phyloP scores from a whole-genome alignment of 2,329 filamentous ascomycete genomes.

The Pochonia chlamydosporia region DNA sequence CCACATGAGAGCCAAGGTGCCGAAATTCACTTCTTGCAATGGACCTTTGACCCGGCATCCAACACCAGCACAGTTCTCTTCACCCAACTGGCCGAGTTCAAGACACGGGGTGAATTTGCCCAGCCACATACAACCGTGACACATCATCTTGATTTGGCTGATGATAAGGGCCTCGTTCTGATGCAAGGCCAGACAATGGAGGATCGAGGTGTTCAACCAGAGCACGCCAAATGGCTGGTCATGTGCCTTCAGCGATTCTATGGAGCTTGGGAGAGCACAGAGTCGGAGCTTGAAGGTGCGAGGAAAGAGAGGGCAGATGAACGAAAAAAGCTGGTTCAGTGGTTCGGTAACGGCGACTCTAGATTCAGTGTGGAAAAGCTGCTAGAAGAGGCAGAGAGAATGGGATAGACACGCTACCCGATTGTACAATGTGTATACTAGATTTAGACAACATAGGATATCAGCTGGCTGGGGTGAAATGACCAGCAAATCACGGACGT shows the following conservation, averaged over 20 bases:
- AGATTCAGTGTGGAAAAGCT: slow-evolving; percentile 79
- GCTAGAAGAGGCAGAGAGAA: slow-evolving; percentile 82
- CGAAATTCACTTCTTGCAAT: slow-evolving; percentile 95
- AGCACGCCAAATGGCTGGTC: slow-evolving; percentile 83
- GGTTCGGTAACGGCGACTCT: slow-evolving; percentile 74
- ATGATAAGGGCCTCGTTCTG: slow-evolving; percentile 71
- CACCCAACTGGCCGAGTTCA: slow-evolving; percentile 90
- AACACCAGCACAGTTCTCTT: slow-evolving; percentile 76
- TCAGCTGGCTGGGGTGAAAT: neutral
- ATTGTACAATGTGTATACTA: neutral
- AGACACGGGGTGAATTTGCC: slow-evolving; percentile 81
- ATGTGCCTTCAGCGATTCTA: slow-evolving; percentile 97
- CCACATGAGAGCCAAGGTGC: slow-evolving; percentile 64
- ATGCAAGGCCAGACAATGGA: slow-evolving; percentile 79
- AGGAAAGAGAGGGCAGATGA: slow-evolving; percentile 53
- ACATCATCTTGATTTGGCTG: slow-evolving; percentile 76
- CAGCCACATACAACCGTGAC: slow-evolving; percentile 91
- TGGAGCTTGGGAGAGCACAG: slow-evolving; percentile 52
- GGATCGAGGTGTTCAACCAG: slow-evolving; percentile 66
- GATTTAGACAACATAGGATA: neutral
- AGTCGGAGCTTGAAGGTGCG: slow-evolving; percentile 25
- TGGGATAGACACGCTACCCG: slow-evolving; percentile 38
- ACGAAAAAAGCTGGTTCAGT: slow-evolving; percentile 67
- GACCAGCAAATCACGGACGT: neutral
- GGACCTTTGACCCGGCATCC: slow-evolving; percentile 72